These are phyloP conservation scores for Magnolia officinalis DNA, from an alignment of 164 flowering plant genomes.

Conservation along the genomic window DNA sequence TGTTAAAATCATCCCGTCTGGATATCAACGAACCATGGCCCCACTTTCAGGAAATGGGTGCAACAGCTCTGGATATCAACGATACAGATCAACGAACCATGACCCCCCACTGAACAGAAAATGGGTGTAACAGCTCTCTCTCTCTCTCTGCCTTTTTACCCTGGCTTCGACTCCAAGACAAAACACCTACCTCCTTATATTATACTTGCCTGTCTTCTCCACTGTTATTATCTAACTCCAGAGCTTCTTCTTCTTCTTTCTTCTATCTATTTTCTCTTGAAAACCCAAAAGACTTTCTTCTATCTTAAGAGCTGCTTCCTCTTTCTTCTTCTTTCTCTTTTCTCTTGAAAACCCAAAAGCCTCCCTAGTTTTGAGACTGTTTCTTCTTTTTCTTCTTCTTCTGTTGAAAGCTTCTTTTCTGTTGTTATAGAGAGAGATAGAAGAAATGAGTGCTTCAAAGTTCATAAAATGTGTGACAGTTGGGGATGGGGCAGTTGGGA, in stretches of 20 bases:
- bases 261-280: not conserved
- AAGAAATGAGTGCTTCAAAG: conserved; percentile 85
- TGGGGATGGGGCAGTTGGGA: conserved; percentile 99
- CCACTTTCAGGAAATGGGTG: no score
- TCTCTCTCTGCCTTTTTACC: not conserved
- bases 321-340: conserved; percentile 3
- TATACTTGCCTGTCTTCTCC: conserved; percentile 11
- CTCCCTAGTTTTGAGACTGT: not conserved
- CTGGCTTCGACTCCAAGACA: not conserved
- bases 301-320: not conserved
- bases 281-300: not conserved
- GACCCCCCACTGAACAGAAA: not conserved
- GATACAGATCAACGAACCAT: not conserved
- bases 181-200: not conserved
- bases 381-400: conserved; percentile 11
- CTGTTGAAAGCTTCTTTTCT: not conserved
- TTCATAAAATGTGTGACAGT: conserved; percentile 98
- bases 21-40: not conserved
- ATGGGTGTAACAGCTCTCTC: not conserved
- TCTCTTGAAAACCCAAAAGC: not conserved
- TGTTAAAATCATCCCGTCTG: not conserved
- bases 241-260: not conserved
- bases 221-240: not conserved
- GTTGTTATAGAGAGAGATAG: not conserved
- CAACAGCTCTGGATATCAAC: no score